phyloP scores from a whole-genome alignment of 805 yeast species.

The Candida tallmaniae region DNA sequence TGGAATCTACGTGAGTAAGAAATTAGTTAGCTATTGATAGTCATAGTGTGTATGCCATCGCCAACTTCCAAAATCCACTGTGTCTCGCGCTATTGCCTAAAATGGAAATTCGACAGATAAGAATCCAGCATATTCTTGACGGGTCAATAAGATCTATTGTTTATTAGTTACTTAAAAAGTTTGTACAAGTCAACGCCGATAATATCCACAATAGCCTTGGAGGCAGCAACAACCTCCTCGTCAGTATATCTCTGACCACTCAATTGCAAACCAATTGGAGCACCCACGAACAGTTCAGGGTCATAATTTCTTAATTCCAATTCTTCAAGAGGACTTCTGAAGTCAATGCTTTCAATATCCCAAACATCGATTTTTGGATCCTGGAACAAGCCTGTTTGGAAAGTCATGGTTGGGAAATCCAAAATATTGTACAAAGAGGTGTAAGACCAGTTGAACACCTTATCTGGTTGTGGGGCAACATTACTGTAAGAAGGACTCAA shows the following conservation, averaged over 20 bases:
- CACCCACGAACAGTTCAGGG: slow-evolving; percentile 45
- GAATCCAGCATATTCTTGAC: too few relatives aligned
- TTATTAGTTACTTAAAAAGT: slow-evolving; percentile 7
- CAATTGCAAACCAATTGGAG: slow-evolving; percentile 54
- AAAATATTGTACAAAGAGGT: slow-evolving; percentile 68
- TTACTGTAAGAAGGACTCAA: slow-evolving; percentile 65
- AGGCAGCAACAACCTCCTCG: slow-evolving; percentile 52
- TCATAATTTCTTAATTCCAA: slow-evolving; percentile 45
- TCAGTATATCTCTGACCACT: slow-evolving; percentile 52
- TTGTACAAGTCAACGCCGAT: slow-evolving; percentile 24
- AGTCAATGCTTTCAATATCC: slow-evolving; percentile 33
- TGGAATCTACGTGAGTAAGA: too few relatives aligned
- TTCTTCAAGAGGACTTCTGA: slow-evolving; percentile 45
- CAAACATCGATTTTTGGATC: slow-evolving; percentile 52
- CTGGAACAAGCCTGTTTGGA: slow-evolving; percentile 59
- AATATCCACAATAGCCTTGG: slow-evolving; percentile 35
- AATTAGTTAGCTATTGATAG: too few relatives aligned
- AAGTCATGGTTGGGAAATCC: slow-evolving; percentile 63
- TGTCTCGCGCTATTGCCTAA: too few relatives aligned
- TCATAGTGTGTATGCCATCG: too few relatives aligned
- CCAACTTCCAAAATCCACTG: too few relatives aligned
- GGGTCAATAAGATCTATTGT: background rate
- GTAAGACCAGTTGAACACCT: slow-evolving; percentile 74
- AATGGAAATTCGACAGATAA: too few relatives aligned
- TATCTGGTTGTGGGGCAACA: slow-evolving; percentile 64